Conservation (phyloP, 1,284 basidiomycete genomes). For the Quambalaria eucalypti region DNA sequence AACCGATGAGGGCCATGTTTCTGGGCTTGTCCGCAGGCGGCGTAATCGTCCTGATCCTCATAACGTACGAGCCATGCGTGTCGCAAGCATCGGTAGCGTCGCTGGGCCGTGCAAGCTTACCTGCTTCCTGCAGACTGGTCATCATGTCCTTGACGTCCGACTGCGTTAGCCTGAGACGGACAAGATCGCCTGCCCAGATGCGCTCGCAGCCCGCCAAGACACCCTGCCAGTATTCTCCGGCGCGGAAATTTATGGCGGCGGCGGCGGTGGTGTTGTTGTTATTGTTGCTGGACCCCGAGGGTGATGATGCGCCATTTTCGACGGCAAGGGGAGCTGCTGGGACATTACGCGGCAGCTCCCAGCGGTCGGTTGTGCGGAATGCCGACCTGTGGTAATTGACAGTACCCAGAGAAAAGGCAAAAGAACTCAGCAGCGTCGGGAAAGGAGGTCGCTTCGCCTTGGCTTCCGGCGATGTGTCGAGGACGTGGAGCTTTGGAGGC, state of each 20-base stretch:
- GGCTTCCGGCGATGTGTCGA: neutral
- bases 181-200: slow-evolving; percentile 35
- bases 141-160: slow-evolving; percentile 23
- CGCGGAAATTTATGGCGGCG: neutral
- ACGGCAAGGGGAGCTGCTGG: neutral
- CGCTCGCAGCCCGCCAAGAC: slow-evolving; percentile 26
- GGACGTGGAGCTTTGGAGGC: slow-evolving; percentile 5
- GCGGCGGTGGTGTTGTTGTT: neutral
- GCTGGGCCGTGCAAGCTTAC: slow-evolving; percentile 9
- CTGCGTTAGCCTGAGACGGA: slow-evolving; percentile 16
- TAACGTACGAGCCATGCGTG: slow-evolving; percentile 15
- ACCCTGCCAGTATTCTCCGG: slow-evolving; percentile 22
- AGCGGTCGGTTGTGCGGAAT: neutral
- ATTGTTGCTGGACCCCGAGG: too few species aligned
- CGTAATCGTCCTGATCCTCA: slow-evolving; percentile 13
- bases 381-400: neutral
- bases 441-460: slow-evolving; percentile 10
- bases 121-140: slow-evolving; percentile 9
- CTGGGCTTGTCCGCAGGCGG: neutral
- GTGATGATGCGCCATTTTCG: neutral
- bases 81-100: slow-evolving; percentile 13
- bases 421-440: slow-evolving; percentile 9
- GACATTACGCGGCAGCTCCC: neutral
- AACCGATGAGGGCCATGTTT: neutral
- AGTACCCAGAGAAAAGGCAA: neutral